Percentiles rank a stretch among this genome's conserved stretches.
phyloP scores from a whole-genome alignment of 495 filamentous ascomycete species.

The Trichocladium antarcticum region DNA sequence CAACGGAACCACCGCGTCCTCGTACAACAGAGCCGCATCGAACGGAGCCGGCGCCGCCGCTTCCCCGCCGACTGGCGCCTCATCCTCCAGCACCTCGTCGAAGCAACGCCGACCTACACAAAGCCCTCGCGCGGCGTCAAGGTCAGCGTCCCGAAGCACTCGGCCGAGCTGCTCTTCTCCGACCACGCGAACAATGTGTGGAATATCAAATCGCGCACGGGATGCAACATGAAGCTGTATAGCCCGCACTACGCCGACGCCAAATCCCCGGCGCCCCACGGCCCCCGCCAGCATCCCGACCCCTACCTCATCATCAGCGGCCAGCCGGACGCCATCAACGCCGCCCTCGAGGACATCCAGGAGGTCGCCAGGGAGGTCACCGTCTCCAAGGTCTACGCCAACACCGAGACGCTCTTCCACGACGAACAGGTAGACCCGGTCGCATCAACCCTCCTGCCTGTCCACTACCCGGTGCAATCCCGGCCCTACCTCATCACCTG shows the following conservation, averaged over 20 bases:
- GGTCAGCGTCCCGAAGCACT: constrained; percentile 7
- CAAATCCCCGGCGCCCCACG: too few species aligned
- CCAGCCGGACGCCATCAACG: not conserved
- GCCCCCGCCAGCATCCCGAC: not conserved
- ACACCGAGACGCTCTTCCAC: not conserved
- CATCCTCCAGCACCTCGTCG: constrained; percentile 15
- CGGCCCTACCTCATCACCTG: not conserved
- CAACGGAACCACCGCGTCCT: not conserved
- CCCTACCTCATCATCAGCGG: constrained; percentile 12
- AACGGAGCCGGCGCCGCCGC: not conserved
- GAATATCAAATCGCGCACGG: constrained; percentile 13
- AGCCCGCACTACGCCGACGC: not conserved
- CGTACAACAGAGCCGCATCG: constrained; percentile 4
- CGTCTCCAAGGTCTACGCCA: not conserved
- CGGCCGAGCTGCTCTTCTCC: not conserved
- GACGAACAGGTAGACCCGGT: not conserved
- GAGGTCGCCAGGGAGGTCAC: constrained; percentile 3
- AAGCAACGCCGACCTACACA: constrained; percentile 11
- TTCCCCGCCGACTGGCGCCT: constrained; percentile 20
- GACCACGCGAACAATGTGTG: constrained; percentile 9
- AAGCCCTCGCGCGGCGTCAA: constrained; percentile 5
- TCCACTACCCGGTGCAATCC: not conserved
- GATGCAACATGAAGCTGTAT: constrained; percentile 7
- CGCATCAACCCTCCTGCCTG: not conserved
- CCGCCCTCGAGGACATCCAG: constrained; percentile 16